Conservation (phyloP, 352 stramenopile genomes). For the Pythium grandisporangium region DNA sequence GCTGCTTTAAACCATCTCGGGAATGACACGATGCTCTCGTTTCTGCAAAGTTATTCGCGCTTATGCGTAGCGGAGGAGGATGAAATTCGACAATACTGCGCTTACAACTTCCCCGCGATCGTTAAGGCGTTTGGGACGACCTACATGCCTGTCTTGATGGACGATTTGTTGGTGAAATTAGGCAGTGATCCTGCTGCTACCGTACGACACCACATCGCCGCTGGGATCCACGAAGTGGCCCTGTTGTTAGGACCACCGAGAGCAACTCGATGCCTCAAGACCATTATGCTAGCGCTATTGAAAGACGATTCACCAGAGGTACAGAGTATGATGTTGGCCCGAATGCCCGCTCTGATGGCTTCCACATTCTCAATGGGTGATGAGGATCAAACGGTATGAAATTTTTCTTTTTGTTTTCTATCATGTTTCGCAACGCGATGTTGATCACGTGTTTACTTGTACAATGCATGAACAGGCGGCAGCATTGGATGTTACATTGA, state of each 20-base stretch:
- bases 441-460: no score
- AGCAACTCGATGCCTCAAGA: slow-evolving; percentile 56
- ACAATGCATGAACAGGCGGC: no score
- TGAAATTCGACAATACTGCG: slow-evolving; percentile 48
- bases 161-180: slow-evolving; percentile 59
- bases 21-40: slow-evolving; percentile 30
- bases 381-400: slow-evolving; percentile 51
- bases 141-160: slow-evolving; percentile 55
- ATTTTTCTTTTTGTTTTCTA: no score
- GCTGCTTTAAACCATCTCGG: slow-evolving; percentile 42
- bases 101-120: slow-evolving; percentile 74
- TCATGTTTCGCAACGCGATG: no score
- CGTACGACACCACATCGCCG: slow-evolving; percentile 50
- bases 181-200: slow-evolving; percentile 6
- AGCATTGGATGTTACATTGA: slow-evolving; percentile 48
- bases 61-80: slow-evolving; percentile 52
- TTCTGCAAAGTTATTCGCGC: slow-evolving; percentile 54
- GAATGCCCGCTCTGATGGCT: slow-evolving; percentile 36
- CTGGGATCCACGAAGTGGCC: slow-evolving; percentile 67
- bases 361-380: slow-evolving; percentile 48
- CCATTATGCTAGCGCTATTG: slow-evolving; percentile 37
- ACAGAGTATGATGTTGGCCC: slow-evolving; percentile 51
- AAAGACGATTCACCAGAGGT: slow-evolving; percentile 53
- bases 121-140: slow-evolving; percentile 56
- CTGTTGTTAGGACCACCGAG: slow-evolving; percentile 47